Conservation (phyloP, 305 asterid genomes). For the Rubia balearica region DNA sequence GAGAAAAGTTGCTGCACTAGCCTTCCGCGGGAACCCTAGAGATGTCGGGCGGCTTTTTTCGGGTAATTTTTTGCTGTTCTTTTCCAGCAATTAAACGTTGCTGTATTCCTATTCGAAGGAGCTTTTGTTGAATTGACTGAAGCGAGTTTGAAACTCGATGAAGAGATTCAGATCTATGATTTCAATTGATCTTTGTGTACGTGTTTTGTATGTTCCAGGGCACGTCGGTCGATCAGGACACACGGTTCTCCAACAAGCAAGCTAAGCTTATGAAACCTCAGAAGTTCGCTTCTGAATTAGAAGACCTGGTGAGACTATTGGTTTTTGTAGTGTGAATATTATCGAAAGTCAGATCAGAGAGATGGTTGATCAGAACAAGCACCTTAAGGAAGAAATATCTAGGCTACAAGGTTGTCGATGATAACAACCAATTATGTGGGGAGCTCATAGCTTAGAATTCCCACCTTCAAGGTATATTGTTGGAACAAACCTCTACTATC, state of each 20-base stretch:
- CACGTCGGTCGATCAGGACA: slow-evolving; percentile 94
- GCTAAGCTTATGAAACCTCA: slow-evolving; percentile 87
- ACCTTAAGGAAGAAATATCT: no score
- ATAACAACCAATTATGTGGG: no score
- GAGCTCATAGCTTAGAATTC: no score
- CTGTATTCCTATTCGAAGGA: not conserved
- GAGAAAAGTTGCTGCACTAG: not conserved
- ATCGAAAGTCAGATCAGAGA: no score
- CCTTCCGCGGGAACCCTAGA: slow-evolving; percentile 52
- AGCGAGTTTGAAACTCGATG: not conserved
- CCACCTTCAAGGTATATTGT: no score
- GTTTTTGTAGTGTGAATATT: no score
- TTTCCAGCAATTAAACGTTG: not conserved
- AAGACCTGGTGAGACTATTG: slow-evolving; percentile 58
- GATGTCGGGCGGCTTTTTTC: slow-evolving; percentile 97
- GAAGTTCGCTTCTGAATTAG: slow-evolving; percentile 92
- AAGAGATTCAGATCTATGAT: slow-evolving; percentile 4
- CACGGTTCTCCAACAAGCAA: slow-evolving; percentile 97
- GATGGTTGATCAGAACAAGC: no score
- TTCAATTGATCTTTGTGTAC: slow-evolving; percentile 6
- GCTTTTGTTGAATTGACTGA: not conserved
- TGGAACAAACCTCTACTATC: no score
- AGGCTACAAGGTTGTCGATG: no score
- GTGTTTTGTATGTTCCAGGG: slow-evolving; percentile 44
- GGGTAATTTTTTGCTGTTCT: slow-evolving; percentile 38